Percentiles rank a stretch among this genome's conserved stretches.
Evolutionary conservation across 345 rosid genomes (phyloP).

Genomic region (Gossypium australe): DNA sequence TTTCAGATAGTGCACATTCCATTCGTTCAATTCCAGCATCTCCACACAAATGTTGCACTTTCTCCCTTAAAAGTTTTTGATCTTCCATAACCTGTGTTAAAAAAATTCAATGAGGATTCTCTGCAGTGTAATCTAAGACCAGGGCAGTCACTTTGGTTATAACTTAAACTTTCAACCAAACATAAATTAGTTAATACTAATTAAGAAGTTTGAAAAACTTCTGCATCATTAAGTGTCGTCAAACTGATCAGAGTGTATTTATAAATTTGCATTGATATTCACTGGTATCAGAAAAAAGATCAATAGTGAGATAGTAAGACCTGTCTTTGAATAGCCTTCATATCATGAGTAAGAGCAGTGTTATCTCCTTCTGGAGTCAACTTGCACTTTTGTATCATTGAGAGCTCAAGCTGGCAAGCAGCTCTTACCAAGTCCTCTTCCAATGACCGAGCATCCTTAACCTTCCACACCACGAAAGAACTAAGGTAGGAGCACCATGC

Average conservation of each 20-base stretch:
- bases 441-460: slow-evolving; percentile 79
- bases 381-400: slow-evolving; percentile 92
- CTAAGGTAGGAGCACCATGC: slow-evolving; percentile 81
- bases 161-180: background rate
- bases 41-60: slow-evolving; percentile 73
- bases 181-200: background rate
- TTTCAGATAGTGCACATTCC: slow-evolving; percentile 70
- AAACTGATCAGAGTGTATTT: too few species aligned
- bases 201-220: background rate
- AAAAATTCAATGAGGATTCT: background rate
- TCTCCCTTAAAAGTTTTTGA: slow-evolving; percentile 77
- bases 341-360: slow-evolving; percentile 66
- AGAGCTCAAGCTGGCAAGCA: slow-evolving; percentile 97
- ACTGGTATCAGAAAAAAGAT: background rate
- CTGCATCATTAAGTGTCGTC: background rate
- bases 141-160: background rate
- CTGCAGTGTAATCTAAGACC: background rate
- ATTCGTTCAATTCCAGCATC: slow-evolving; percentile 69
- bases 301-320: slow-evolving; percentile 35
- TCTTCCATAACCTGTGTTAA: slow-evolving; percentile 65
- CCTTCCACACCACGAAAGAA: slow-evolving; percentile 92
- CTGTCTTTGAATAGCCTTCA: slow-evolving; percentile 91
- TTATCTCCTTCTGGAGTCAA: slow-evolving; percentile 55
- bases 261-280: background rate
- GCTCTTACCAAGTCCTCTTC: slow-evolving; percentile 91